Base-by-base conservation (phyloP, 2,329 filamentous ascomycete genomes). In the Talaromyces amestolkiae region DNA sequence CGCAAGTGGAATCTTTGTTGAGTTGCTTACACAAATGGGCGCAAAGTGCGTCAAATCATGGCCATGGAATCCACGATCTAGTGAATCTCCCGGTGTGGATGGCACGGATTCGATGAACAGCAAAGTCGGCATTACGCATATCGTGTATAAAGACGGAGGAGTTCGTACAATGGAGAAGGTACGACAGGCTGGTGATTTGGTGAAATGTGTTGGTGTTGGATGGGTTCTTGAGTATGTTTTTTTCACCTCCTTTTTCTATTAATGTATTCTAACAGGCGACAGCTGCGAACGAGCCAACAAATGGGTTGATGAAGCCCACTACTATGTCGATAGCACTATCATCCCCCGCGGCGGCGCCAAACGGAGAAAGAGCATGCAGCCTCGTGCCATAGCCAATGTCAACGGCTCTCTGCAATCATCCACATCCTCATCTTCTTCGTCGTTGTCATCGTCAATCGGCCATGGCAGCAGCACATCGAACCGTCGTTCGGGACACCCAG, bases 101-200 rank as follows among this genome's bases (percentile, higher is more conserved):
- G 74, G 76, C 10, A 69, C 74, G 5, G 74, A 72, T 58, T 74
- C 78, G 15, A 71, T 72, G 58, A 56, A 15, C 15, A 63, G 60
- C 19, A 90, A 87, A 74, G 81, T 92, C 66, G 90, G 89, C 5
- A 91, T 96, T 71, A 96, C 92, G 0, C 93, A 97, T 73, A 91
- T 97, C 8, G 87, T 97, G 7, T 97, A 89, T 82, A 97, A 96
- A 76, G 93, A 96, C 73, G 93, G 93, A 54, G 88, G 88, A 49
- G 89, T 89, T 72, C 84, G 89, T 31, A 96, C 92, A 0, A 78
- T 97, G 69, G 89, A 96, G 74, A 96, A 93, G 78, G 89, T 94
- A 7, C 84, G 87, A 65, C 85, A 89, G 71, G 88, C 86, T 45
- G 84, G 86, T 15, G 91, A 91, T 6, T 82, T 91, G 35, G 91